Conservation (phyloP, 73 alveolate species). For the Stentor roeselii region DNA sequence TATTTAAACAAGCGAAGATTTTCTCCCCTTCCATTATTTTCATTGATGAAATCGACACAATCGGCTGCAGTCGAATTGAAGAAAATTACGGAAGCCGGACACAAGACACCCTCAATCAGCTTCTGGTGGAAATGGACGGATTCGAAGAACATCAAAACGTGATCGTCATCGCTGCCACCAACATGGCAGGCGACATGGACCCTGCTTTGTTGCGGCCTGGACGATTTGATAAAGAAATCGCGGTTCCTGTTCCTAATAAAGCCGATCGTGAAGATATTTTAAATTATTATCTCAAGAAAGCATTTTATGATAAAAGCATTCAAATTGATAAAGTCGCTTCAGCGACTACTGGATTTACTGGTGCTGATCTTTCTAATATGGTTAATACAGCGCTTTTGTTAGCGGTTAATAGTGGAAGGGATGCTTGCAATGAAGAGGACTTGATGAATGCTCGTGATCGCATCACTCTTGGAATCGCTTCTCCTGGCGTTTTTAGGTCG, state of each 20-base stretch:
- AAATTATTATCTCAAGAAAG: constrained; percentile 49
- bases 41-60: constrained; percentile 88
- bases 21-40: constrained; percentile 81
- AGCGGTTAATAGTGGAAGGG: constrained; percentile 67
- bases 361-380: constrained; percentile 82
- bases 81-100: constrained; percentile 53
- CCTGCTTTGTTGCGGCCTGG: constrained; percentile 93
- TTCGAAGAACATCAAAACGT: constrained; percentile 77
- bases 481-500: constrained; percentile 55
- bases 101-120: constrained; percentile 79
- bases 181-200: constrained; percentile 76
- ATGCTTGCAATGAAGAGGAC: constrained; percentile 53
- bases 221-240: constrained; percentile 81
- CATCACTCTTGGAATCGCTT: constrained; percentile 79
- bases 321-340: constrained; percentile 49
- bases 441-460: constrained; percentile 81
- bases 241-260: constrained; percentile 84
- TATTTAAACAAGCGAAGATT: constrained; percentile 69
- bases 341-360: constrained; percentile 79
- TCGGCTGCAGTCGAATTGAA: constrained; percentile 67
- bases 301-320: constrained; percentile 44
- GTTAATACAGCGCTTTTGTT: constrained; percentile 75
- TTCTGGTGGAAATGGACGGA: constrained; percentile 92
- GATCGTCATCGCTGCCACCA: constrained; percentile 91
- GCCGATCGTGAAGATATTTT: constrained; percentile 85